A percentile compares a stretch with the other conserved stretches of the same genome.
Conservation (phyloP, 306 rosid genomes). For the Inga leiocalycina region DNA sequence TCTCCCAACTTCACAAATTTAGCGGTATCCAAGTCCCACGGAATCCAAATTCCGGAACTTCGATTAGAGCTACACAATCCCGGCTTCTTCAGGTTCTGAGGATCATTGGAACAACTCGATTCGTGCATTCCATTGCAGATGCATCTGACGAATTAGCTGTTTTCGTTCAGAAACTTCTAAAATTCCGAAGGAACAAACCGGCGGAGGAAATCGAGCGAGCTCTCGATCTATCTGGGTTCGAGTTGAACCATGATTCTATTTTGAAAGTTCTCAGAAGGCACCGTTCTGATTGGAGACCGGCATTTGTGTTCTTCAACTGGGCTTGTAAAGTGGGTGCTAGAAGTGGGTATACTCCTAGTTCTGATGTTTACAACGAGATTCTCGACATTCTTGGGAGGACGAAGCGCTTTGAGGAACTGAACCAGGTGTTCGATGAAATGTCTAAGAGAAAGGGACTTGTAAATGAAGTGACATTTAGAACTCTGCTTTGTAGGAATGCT, state of each 20-base stretch:
- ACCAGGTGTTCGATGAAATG: slow-evolving; percentile 80
- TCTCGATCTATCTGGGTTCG: slow-evolving; percentile 50
- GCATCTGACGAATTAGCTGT: slow-evolving; percentile 35
- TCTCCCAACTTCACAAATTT: not conserved
- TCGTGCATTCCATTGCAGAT: slow-evolving; percentile 43
- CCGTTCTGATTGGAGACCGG: slow-evolving; percentile 74
- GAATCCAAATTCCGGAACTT: slow-evolving; percentile 25
- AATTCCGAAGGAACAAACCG: slow-evolving; percentile 65
- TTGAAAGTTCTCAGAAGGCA: slow-evolving; percentile 66
- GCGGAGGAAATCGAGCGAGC: slow-evolving; percentile 55
- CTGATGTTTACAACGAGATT: slow-evolving; percentile 56
- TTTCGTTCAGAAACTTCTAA: slow-evolving; percentile 61
- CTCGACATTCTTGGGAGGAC: slow-evolving; percentile 64
- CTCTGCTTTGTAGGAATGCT: slow-evolving; percentile 56
- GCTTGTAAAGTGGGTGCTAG: slow-evolving; percentile 34
- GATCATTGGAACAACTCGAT: slow-evolving; percentile 3
- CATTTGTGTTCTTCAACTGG: slow-evolving; percentile 71
- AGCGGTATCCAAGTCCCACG: not conserved
- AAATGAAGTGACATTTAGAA: slow-evolving; percentile 43
- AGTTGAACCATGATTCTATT: slow-evolving; percentile 49
- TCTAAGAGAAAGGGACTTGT: slow-evolving; percentile 50
- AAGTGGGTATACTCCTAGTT: slow-evolving; percentile 40
- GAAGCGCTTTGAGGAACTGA: slow-evolving; percentile 51
- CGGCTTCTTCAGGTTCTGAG: slow-evolving; percentile 1
- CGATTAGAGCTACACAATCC: not conserved